Evolutionary conservation across 2,329 filamentous ascomycete genomes (phyloP), one percentile per base, ranked within the genome.

Genomic region (Scytalidium sp.): DNA sequence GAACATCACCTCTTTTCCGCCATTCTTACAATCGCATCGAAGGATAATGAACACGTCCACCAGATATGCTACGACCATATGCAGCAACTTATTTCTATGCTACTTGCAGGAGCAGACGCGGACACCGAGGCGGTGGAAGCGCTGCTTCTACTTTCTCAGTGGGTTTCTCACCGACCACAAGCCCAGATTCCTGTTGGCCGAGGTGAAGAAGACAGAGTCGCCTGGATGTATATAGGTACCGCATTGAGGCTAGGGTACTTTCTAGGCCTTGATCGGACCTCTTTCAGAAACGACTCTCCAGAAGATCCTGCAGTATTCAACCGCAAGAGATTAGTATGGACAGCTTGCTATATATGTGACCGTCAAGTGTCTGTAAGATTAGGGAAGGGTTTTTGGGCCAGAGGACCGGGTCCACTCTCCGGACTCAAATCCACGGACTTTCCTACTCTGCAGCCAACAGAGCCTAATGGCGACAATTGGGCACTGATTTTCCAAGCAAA

Each of bases 221-320:
- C 85, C 0, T 90, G 86, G 86, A 89, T 89, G 85, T 83, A 88
- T 58, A 84, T 88, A 5, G 86, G 86, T 1, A 76, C 85, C 19
- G 86, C 86, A 3, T 68, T 90, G 6, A 77, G 86, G 6, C 79
- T 87, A 2, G 85, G 81, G 0, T 89, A 89, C 62, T 86, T 86
- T 45, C 78, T 88, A 15, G 81, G 82, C 1, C 72, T 90, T 17
- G 86, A 90, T 61, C 76, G 83, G 51, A 87, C 85, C 19, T 83
- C 83, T 0, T 84, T 89, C 57, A 75, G 81, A 41, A 78, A 80
- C 25, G 79, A 83, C 32, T 73, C 78, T 41, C 76, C 79, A 10
- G 75, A 75, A n/a, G 80, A 81, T 49, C 76, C 82, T 8, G 75
- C 78, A 22, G 72, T 78, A 19, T 80, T 83, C 59, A 78, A 80